phyloP scores from a whole-genome alignment of 1,139 yeast genomes.

The Pichia inconspicua region DNA sequence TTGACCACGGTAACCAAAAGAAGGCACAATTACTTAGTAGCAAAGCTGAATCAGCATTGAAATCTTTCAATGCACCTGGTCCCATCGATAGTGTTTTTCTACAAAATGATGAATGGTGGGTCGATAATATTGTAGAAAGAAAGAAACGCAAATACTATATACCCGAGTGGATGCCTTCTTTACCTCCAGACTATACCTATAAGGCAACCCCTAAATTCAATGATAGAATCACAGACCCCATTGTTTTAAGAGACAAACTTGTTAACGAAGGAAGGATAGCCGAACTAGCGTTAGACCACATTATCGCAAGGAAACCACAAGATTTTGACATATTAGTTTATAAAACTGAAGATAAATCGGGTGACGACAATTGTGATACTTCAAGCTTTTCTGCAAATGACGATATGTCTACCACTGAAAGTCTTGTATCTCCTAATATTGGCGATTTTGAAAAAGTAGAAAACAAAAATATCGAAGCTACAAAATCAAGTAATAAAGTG shows the following conservation, averaged over 20 bases:
- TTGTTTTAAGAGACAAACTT: constrained; percentile 57
- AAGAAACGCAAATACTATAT: constrained; percentile 41
- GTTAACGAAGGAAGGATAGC: constrained; percentile 77
- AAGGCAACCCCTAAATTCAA: constrained; percentile 64
- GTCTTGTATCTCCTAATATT: background rate
- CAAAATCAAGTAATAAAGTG: background rate
- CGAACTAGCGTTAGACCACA: constrained; percentile 62
- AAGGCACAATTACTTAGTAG: background rate
- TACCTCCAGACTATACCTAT: constrained; percentile 92
- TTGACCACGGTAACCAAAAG: constrained; percentile 4
- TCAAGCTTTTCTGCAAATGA: background rate
- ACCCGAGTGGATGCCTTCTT: constrained; percentile 71
- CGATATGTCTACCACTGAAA: background rate
- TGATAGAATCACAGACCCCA: constrained; percentile 62
- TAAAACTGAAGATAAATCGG: constrained; percentile 5
- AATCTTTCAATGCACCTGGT: constrained; percentile 19
- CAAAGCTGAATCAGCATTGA: constrained; percentile 1
- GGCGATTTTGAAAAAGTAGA: background rate
- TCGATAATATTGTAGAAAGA: constrained; percentile 11
- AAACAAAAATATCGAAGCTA: background rate
- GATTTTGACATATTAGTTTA: constrained; percentile 2
- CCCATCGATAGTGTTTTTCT: constrained; percentile 36
- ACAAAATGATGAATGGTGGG: constrained; percentile 34
- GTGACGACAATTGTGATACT: background rate
- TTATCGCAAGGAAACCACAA: constrained; percentile 29